Conservation (phyloP, 2,329 filamentous ascomycete genomes). For the Akanthomyces uredinophilus region DNA sequence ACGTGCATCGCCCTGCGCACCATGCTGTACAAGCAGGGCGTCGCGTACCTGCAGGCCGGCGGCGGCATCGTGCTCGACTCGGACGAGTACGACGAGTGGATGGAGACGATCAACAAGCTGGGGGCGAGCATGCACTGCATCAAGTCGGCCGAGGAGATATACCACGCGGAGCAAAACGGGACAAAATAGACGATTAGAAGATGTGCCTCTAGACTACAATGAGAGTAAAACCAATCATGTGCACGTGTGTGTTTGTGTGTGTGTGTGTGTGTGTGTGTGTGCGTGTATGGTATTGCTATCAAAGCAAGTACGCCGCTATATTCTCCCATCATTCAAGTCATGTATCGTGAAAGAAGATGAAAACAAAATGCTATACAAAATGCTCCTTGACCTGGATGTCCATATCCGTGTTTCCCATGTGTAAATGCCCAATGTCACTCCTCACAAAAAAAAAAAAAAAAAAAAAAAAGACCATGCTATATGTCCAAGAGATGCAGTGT, state of each 20-base stretch:
- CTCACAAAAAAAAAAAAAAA: too few species aligned
- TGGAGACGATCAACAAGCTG: slow-evolving; percentile 93
- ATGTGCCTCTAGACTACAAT: neutral
- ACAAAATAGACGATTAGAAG: neutral
- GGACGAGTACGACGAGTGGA: slow-evolving; percentile 85
- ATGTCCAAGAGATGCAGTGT: neutral
- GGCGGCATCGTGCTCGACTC: slow-evolving; percentile 95
- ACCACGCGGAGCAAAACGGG: slow-evolving; percentile 31
- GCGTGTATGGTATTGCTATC: neutral
- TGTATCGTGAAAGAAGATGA: neutral
- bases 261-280: neutral
- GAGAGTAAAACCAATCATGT: neutral
- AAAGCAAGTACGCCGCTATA: neutral
- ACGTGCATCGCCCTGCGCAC: slow-evolving; percentile 77
- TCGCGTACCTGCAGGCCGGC: slow-evolving; percentile 85
- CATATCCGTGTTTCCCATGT: neutral
- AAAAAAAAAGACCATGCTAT: neutral
- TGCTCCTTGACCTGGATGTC: neutral
- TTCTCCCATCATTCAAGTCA: neutral
- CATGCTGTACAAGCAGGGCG: slow-evolving; percentile 87
- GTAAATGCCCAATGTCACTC: neutral
- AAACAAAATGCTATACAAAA: neutral
- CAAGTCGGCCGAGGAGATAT: slow-evolving; percentile 70
- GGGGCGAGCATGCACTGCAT: slow-evolving; percentile 87
- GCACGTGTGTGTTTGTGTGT: neutral